Base-by-base conservation (phyloP, 176 grass and related monocot species). In the Cenchrus americanus region DNA sequence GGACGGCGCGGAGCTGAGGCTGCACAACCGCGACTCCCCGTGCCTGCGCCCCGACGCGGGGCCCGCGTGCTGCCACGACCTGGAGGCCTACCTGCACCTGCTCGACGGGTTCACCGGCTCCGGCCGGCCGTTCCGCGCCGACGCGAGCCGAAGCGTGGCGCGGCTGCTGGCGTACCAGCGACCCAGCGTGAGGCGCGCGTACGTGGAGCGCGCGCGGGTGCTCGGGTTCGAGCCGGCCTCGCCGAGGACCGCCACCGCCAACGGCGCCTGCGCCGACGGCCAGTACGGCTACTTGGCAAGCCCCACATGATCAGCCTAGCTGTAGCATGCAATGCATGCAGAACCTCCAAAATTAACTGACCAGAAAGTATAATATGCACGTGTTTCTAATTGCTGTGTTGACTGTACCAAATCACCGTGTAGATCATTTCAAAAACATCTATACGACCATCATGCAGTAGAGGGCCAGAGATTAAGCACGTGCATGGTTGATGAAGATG, bases 11-110 rank as follows among this genome's bases (percentile, higher is more conserved):
- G 89, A 94, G 61, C 87, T 94, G 61, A 79, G 84, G 13, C 62
- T 94, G 14, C 84, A 92, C 66, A 94, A 73, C 87, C 52, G 81
- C 8, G 78, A 87, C 81, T 94, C 92, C 11, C 92, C 92, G 67
- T 83, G 84, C 90, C 68, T 92, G 34, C 65, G 89, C 0, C 87
- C 89, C 7, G 92, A 94, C 61, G 92, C 87, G 0, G 92, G 88
- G 14, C 92, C 89, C 3, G 84, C 89, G 4, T 92, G 87, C 82
- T 85, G 92, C 62, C 92, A 94, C 60, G 92, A 94, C 77, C 89
- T 94, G 42, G 89, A 94, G 84, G 84, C 92, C 10, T 94, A 94
- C 77, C 79, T 92, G 6, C 92, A 94, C 85, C 84, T 94, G 44
- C 71, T 94, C 5, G 92, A 92, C 18, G 92, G 92, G 8, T 94